Conservation (phyloP, 2,329 filamentous ascomycete genomes). For the Raffaelea ambrosiae region DNA sequence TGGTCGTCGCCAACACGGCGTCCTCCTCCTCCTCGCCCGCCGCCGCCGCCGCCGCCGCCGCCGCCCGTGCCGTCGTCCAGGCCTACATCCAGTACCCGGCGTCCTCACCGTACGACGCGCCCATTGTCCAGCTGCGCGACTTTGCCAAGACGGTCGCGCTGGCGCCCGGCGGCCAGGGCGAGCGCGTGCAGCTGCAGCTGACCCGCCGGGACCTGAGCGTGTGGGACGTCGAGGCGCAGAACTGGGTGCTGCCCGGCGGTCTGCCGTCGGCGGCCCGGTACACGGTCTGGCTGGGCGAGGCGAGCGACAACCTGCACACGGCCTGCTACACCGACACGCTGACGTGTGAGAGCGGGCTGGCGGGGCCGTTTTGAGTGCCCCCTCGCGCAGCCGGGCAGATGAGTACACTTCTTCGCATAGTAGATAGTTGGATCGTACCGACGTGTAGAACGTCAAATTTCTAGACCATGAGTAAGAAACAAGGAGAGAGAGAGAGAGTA, state of each 20-base stretch:
- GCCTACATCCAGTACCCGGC: slow-evolving; percentile 24
- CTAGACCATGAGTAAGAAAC: background rate
- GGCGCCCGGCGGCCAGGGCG: slow-evolving; percentile 30
- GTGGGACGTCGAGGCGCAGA: slow-evolving; percentile 52
- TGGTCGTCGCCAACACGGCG: slow-evolving; percentile 36
- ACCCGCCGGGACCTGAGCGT: slow-evolving; percentile 54
- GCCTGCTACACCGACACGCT: slow-evolving; percentile 32
- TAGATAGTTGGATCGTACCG: too few relatives aligned
- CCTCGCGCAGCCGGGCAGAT: background rate
- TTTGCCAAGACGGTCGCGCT: slow-evolving; percentile 24
- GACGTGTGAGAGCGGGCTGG: slow-evolving; percentile 23
- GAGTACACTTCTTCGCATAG: too few relatives aligned
- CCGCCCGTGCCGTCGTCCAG: slow-evolving; percentile 23
- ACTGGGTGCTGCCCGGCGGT: slow-evolving; percentile 43
- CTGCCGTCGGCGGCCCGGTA: slow-evolving; percentile 24
- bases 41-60: slow-evolving; percentile 22
- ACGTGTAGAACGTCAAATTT: background rate
- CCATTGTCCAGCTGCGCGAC: slow-evolving; percentile 25
- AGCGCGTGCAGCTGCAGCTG: slow-evolving; percentile 41
- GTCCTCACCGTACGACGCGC: slow-evolving; percentile 20
- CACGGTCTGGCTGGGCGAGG: slow-evolving; percentile 35
- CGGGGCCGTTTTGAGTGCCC: slow-evolving; percentile 25
- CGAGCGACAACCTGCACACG: slow-evolving; percentile 28
- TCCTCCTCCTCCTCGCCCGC: too few relatives aligned
- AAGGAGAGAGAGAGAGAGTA: background rate